Evolutionary conservation across 805 yeast species (phyloP).

Genomic region (Yamadazyma paraphyllophila): DNA sequence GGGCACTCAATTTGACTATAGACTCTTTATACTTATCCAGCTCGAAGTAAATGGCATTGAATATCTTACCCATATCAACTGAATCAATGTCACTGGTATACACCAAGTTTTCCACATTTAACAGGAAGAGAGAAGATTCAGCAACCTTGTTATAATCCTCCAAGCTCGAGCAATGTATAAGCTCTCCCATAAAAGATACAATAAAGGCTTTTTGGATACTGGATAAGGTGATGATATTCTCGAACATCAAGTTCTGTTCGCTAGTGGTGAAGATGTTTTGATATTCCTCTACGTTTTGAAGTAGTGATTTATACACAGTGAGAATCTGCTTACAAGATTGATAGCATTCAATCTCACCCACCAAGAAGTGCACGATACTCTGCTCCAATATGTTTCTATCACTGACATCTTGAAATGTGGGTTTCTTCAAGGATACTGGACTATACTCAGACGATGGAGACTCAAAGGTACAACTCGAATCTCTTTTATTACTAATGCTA

Average conservation of each 20-base stretch:
- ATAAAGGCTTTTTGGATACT: slow-evolving; percentile 22
- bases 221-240: slow-evolving; percentile 40
- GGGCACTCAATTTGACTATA: slow-evolving; percentile 4
- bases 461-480: slow-evolving; percentile 1
- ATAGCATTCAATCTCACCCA: slow-evolving; percentile 19
- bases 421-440: slow-evolving; percentile 23
- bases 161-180: neutral
- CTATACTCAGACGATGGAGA: slow-evolving; percentile 4
- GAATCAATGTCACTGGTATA: slow-evolving; percentile 6
- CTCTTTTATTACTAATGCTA: slow-evolving; percentile 2
- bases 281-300: slow-evolving; percentile 25
- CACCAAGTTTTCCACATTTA: slow-evolving; percentile 11
- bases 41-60: slow-evolving; percentile 7
- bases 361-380: neutral
- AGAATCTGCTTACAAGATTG: slow-evolving; percentile 26
- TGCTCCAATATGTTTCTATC: slow-evolving; percentile 8
- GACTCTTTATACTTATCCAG: neutral
- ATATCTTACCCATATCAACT: slow-evolving; percentile 6
- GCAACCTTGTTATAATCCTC: neutral
- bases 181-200: slow-evolving; percentile 8
- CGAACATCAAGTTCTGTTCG: slow-evolving; percentile 42
- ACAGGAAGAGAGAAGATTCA: slow-evolving; percentile 4
- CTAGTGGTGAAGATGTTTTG: slow-evolving; percentile 27
- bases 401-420: slow-evolving; percentile 21
- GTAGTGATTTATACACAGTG: slow-evolving; percentile 29